phyloP scores from a whole-genome alignment of 129 eudicot genomes.

The Lactuca saligna region DNA sequence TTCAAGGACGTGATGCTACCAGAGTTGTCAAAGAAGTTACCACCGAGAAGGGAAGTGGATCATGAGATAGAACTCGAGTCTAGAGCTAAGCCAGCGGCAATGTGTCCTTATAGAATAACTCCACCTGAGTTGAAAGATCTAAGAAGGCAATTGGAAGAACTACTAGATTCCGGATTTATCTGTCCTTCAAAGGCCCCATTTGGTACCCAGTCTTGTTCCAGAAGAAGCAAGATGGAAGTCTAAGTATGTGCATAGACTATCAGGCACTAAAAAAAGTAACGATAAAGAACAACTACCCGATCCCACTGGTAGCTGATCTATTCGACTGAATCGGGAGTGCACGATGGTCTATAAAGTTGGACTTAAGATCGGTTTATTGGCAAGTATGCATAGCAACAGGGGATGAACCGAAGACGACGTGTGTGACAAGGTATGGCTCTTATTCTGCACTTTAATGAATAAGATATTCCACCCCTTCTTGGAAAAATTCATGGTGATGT shows the following conservation, averaged over 20 bases:
- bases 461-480: too few relatives aligned
- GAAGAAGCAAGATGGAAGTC: too few relatives aligned
- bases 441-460: too few relatives aligned
- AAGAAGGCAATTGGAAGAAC: neutral
- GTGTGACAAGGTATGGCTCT: neutral
- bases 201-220: neutral
- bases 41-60: too few relatives aligned
- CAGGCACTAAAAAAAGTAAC: neutral
- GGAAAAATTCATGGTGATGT: too few relatives aligned
- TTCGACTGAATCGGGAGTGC: neutral
- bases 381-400: neutral
- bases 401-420: neutral
- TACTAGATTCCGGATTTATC: neutral
- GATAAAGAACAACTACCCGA: neutral
- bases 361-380: neutral
- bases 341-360: neutral
- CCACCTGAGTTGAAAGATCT: too few relatives aligned
- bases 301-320: too few relatives aligned
- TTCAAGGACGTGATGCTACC: too few relatives aligned
- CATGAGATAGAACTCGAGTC: too few relatives aligned
- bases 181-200: neutral
- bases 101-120: too few relatives aligned
- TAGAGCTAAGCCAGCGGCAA: too few relatives aligned
- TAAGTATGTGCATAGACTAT: neutral
- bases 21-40: too few relatives aligned